These are phyloP conservation scores for Botrytis paeoniae DNA, from an alignment of 2,329 filamentous ascomycete species.

Conservation along the genomic window DNA sequence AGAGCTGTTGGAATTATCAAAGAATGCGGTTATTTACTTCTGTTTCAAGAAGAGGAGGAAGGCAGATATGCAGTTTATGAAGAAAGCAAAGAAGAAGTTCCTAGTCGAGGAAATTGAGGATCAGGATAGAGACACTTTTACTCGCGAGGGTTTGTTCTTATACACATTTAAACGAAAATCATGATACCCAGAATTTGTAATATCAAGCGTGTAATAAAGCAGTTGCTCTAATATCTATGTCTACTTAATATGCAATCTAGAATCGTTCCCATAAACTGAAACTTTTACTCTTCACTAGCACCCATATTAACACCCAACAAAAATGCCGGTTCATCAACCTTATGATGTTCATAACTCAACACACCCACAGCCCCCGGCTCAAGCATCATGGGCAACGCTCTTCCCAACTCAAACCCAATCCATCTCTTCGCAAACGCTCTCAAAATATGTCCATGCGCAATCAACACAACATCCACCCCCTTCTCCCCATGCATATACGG, in stretches of 20 bases:
- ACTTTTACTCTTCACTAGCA: constrained; percentile 5
- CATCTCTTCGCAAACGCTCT: constrained; percentile 54
- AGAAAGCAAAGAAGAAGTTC: constrained; percentile 66
- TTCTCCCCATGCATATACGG: constrained; percentile 44
- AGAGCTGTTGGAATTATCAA: constrained; percentile 71
- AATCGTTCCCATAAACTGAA: not conserved
- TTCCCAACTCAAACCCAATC: constrained; percentile 45
- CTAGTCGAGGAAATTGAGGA: constrained; percentile 59
- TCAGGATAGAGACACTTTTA: constrained; percentile 56
- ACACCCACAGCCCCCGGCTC: constrained; percentile 42
- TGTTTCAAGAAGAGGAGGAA: constrained; percentile 92
- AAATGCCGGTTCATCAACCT: constrained; percentile 40
- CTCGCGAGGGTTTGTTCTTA: constrained; percentile 57
- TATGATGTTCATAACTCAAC: constrained; percentile 40
- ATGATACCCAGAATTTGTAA: constrained; percentile 21
- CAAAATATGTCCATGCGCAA: constrained; percentile 49
- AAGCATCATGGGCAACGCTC: constrained; percentile 39
- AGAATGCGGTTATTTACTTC: constrained; percentile 65
- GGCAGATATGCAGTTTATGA: constrained; percentile 74
- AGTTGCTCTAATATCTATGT: constrained; percentile 1
- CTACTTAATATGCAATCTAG: not conserved
- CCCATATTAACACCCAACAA: constrained; percentile 40
- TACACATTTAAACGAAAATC: constrained; percentile 52
- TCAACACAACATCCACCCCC: constrained; percentile 49
- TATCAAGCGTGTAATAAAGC: not conserved